A percentile compares a stretch with the other conserved stretches of the same genome.
phyloP scores from a whole-genome alignment of 1,284 basidiomycete species.

The Puccinia triticina region DNA sequence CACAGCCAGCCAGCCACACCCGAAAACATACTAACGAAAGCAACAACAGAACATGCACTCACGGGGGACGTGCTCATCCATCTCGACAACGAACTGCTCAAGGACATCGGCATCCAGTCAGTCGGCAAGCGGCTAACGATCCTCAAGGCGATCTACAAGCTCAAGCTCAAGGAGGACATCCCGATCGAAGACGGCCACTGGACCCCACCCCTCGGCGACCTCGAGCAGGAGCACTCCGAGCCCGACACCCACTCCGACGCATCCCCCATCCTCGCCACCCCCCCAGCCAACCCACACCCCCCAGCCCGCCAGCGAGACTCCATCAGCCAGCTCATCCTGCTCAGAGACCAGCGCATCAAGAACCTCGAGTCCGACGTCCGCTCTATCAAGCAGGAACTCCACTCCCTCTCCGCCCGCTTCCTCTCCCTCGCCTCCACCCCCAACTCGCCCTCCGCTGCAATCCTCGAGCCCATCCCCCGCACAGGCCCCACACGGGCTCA shows the following conservation, averaged over 20 bases:
- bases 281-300: conserved; percentile 11
- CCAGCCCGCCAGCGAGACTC: conserved; percentile 10
- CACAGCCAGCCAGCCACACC: too few species aligned
- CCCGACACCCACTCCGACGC: conserved; percentile 22
- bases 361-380: conserved; percentile 57
- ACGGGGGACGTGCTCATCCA: conserved; percentile 82
- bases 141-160: conserved; percentile 82
- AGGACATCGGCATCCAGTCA: conserved; percentile 78
- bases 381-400: conserved; percentile 40
- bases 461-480: background rate
- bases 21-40: background rate
- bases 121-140: conserved; percentile 85
- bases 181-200: conserved; percentile 83
- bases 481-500: conserved; percentile 1
- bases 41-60: conserved; percentile 75
- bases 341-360: conserved; percentile 57
- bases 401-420: conserved; percentile 18
- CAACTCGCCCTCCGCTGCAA: background rate
- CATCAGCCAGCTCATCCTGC: conserved; percentile 42
- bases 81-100: conserved; percentile 77
- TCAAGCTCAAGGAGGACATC: conserved; percentile 79
- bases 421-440: conserved; percentile 13
- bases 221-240: conserved; percentile 30
- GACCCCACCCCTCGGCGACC: conserved; percentile 70
- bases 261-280: conserved; percentile 23